phyloP scores from a whole-genome alignment of 345 rosid genomes.

The Eucalyptus regnans region DNA sequence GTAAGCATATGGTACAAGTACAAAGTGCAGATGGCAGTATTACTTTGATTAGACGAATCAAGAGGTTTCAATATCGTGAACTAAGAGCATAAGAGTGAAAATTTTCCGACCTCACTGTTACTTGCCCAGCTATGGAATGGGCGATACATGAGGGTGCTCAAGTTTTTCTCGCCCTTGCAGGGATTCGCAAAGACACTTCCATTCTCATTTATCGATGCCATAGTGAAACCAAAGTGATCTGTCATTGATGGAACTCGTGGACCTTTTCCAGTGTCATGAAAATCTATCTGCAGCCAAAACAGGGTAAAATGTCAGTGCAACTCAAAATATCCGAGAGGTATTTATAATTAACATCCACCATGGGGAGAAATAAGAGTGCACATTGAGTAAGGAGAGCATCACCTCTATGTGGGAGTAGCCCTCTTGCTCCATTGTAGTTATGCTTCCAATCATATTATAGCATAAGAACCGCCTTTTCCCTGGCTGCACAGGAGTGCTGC shows the following conservation, averaged over 20 bases:
- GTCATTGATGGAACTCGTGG: constrained; percentile 93
- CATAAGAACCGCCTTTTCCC: constrained; percentile 83
- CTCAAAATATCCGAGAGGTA: background rate
- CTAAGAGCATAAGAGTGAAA: background rate
- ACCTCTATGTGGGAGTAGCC: constrained; percentile 97
- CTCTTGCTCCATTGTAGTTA: constrained; percentile 81
- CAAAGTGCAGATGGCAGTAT: background rate
- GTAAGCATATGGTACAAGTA: background rate
- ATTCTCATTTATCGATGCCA: constrained; percentile 83
- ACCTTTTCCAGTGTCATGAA: constrained; percentile 94
- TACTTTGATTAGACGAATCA: background rate
- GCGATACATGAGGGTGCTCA: constrained; percentile 90
- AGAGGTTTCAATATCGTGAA: background rate
- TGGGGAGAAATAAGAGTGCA: background rate
- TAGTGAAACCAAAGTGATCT: constrained; percentile 89
- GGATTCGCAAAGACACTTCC: constrained; percentile 95
- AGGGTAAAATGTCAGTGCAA: background rate
- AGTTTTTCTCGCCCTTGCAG: constrained; percentile 82
- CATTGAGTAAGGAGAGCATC: background rate
- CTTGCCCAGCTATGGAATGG: constrained; percentile 89
- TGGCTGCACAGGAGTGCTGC: constrained; percentile 59
- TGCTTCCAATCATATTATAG: constrained; percentile 87
- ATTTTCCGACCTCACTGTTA: constrained; percentile 70
- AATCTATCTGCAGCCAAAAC: constrained; percentile 56
- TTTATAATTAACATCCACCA: background rate